phyloP scores from a whole-genome alignment of 2,329 filamentous ascomycete species.

The Colletotrichum paranaense region DNA sequence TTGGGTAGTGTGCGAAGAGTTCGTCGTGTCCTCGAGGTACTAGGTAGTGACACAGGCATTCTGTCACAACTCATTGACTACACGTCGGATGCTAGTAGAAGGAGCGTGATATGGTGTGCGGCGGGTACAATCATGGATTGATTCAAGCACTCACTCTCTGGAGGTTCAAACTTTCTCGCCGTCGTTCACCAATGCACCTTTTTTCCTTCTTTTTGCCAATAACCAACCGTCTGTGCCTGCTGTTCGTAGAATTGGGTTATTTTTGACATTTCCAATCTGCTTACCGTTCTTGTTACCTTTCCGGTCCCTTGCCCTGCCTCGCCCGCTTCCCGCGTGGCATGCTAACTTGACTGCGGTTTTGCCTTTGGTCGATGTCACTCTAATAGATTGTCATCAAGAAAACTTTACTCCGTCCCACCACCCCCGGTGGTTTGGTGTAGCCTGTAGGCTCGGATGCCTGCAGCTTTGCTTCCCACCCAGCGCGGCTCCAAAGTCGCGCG shows the following conservation, averaged over 20 bases:
- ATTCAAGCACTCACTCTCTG: not conserved
- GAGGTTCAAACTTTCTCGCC: not conserved
- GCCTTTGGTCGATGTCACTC: not conserved
- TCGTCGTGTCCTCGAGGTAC: not conserved
- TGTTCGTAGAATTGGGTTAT: not conserved
- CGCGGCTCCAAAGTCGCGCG: not conserved
- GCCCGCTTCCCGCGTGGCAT: not conserved
- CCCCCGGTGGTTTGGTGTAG: not conserved
- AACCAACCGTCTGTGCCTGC: not conserved
- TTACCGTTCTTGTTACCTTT: not conserved
- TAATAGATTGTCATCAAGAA: not conserved
- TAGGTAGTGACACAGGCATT: not conserved
- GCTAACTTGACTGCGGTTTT: not conserved
- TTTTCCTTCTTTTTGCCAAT: no score
- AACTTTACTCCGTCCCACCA: not conserved
- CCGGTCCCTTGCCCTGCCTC: not conserved
- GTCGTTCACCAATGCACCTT: no score
- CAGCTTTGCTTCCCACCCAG: not conserved
- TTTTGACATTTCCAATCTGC: not conserved
- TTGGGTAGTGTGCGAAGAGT: not conserved
- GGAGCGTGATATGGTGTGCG: not conserved
- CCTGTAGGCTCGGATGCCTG: not conserved
- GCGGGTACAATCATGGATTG: not conserved
- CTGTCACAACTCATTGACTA: not conserved
- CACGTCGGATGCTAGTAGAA: not conserved